Evolutionary conservation across 2,329 filamentous ascomycete species (phyloP), one percentile per base, ranked within the genome.

Genomic region (Aspergillus candidus): DNA sequence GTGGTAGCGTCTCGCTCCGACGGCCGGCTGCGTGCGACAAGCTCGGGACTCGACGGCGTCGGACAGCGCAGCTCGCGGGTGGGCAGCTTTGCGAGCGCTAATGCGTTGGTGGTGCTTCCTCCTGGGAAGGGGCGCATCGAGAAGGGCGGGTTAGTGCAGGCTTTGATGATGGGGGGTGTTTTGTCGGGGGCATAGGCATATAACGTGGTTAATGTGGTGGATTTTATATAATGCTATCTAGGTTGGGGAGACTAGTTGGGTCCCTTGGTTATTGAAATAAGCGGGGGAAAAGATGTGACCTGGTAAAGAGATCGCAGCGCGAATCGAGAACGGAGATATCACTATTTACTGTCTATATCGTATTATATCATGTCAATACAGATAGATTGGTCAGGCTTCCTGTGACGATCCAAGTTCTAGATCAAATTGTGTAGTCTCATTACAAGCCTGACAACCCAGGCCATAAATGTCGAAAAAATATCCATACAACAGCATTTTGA

Each of bases 61-160:
- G 67, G 66, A 30, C 93, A 98, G 71, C 76, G 93, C 40, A 97
- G 91, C 64, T 94, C 87, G 12, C 79, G 82, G 49, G 89, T 98
- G 2, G 88, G 89, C 0, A 97, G 91, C 65, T 74, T 97, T 54
- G 86, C 84, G 49, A 83, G 85, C 14, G 91, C 93, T 3, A 98
- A 98, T 72, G 88, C 86, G 4, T 67, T 98, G 56, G 68, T 97
- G 17, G 86, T 84, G 2, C 73, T 81, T 22, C 56, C 54, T 32
- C 55, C 65, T 4, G 67, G 66, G 10, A 55, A 53, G 30, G 81
- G 80, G 5, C 73, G 72, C n/a, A 60, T 89, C 43, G 74, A 72
- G 37, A 86, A 85, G 61, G 89, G 89, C 0, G 69, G 78, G 41
- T 80, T 74, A 56, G 82, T 89, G 4, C 81, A 91, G 49, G 91